Percentiles rank a stretch among this genome's conserved stretches.
Conservation (phyloP, 139 green algal species). For the Haematococcus lacustris region DNA sequence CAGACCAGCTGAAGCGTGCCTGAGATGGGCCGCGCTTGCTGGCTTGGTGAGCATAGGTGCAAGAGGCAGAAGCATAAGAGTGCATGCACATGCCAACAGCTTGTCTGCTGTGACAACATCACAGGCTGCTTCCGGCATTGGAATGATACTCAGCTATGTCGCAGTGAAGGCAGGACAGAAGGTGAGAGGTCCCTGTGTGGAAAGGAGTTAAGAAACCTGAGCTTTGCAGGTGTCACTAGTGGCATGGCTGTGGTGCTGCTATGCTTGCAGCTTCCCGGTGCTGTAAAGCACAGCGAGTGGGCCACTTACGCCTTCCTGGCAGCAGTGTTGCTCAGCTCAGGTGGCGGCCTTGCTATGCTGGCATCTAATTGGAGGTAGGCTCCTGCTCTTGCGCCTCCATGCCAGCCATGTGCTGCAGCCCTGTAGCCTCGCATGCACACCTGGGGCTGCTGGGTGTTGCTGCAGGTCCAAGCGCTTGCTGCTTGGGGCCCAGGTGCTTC, state of each 20-base stretch:
- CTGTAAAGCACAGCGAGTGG: constrained; percentile 14
- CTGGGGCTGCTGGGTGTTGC: not conserved
- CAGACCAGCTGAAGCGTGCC: constrained; percentile 16
- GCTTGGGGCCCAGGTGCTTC: constrained; percentile 16
- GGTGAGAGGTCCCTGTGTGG: too few relatives aligned
- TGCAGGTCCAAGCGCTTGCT: constrained; percentile 12
- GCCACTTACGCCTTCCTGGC: constrained; percentile 7
- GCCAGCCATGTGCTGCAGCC: not conserved
- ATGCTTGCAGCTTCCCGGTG: too few relatives aligned
- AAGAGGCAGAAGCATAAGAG: too few relatives aligned
- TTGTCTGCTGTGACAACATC: too few relatives aligned
- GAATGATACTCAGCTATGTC: too few relatives aligned
- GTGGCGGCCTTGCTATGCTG: constrained; percentile 6
- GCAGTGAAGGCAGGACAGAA: too few relatives aligned
- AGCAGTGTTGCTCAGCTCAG: not conserved
- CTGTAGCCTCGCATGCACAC: too few relatives aligned
- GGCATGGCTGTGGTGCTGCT: too few relatives aligned
- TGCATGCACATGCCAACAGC: too few relatives aligned
- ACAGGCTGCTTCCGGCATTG: too few relatives aligned
- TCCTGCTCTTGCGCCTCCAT: not conserved
- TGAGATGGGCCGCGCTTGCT: not conserved
- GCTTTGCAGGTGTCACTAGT: too few relatives aligned
- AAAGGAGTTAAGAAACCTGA: too few relatives aligned
- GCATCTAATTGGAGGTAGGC: constrained; percentile 13
- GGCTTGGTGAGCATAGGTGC: constrained; percentile 9